phyloP scores from a whole-genome alignment of 805 yeast genomes.

The Hanseniaspora jakobsenii region DNA sequence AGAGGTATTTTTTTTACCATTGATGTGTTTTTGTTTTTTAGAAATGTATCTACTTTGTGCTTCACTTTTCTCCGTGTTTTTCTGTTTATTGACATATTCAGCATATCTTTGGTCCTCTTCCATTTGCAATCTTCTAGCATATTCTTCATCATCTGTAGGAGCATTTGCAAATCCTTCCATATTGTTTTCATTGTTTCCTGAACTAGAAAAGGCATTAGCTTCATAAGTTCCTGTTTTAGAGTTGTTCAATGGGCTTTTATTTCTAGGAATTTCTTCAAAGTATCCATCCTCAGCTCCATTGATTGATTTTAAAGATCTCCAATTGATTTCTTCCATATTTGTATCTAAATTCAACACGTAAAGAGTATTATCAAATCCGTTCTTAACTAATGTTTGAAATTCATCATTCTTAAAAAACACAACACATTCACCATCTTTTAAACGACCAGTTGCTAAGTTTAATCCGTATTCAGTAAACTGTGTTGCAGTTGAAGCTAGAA shows the following conservation, averaged over 20 bases:
- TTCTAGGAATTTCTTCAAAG: no score
- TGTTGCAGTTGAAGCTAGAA: constrained; percentile 52
- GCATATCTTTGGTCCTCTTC: constrained; percentile 37
- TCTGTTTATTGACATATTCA: constrained; percentile 32
- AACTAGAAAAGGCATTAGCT: not conserved
- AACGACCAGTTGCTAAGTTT: constrained; percentile 31
- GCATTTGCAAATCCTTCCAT: no score
- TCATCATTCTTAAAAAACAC: constrained; percentile 86
- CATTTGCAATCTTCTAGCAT: constrained; percentile 39
- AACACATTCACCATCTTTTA: constrained; percentile 44
- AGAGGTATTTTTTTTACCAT: constrained; percentile 7
- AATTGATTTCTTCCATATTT: constrained; percentile 55
- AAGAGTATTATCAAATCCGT: constrained; percentile 34
- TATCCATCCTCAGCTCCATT: constrained; percentile 61
- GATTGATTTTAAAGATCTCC: constrained; percentile 66
- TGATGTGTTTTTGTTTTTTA: constrained; percentile 15
- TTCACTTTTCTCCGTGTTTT: not conserved
- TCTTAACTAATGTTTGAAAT: constrained; percentile 57
- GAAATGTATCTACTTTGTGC: constrained; percentile 1
- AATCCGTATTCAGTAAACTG: constrained; percentile 69
- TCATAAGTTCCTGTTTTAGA: no score
- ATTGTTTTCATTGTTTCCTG: no score
- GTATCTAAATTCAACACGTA: constrained; percentile 65
- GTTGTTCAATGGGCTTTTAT: no score
- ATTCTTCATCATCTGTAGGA: constrained; percentile 36